Conservation (phyloP, 164 flowering plant species). For the Piper longum region DNA sequence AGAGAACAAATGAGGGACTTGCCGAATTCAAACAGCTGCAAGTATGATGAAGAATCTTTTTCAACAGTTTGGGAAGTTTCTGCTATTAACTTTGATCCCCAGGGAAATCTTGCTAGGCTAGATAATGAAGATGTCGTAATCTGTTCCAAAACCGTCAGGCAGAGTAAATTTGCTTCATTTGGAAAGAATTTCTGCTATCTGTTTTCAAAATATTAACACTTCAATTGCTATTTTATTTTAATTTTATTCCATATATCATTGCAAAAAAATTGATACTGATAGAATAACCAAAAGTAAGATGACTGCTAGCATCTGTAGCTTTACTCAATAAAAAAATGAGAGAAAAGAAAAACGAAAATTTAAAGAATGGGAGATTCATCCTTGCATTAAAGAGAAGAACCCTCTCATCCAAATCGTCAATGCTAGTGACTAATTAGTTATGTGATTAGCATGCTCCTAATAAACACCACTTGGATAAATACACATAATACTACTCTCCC, state of each 20-base stretch:
- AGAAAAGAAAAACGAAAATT: no score
- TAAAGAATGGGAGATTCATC: no score
- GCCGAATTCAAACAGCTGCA: conserved; percentile 76
- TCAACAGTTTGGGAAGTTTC: conserved; percentile 9
- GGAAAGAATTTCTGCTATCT: neutral
- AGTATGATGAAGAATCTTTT: conserved; percentile 21
- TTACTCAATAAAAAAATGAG: no score
- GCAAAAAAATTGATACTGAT: neutral
- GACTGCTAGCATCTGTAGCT: no score
- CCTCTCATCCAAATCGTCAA: no score
- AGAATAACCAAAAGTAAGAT: neutral
- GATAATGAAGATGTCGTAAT: conserved; percentile 6
- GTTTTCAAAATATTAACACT: neutral
- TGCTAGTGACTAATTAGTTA: no score
- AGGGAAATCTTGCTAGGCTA: conserved; percentile 51
- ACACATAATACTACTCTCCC: no score
- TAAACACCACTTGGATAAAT: no score
- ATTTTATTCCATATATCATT: neutral
- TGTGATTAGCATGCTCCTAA: no score
- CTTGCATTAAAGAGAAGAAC: no score
- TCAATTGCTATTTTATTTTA: no score
- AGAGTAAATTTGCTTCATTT: neutral
- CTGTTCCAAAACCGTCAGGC: conserved; percentile 13
- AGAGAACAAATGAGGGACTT: conserved; percentile 3
- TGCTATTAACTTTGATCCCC: conserved; percentile 40